Evolutionary conservation across 441 rosid genomes (phyloP).

Genomic region (Raphanus hybrid): DNA sequence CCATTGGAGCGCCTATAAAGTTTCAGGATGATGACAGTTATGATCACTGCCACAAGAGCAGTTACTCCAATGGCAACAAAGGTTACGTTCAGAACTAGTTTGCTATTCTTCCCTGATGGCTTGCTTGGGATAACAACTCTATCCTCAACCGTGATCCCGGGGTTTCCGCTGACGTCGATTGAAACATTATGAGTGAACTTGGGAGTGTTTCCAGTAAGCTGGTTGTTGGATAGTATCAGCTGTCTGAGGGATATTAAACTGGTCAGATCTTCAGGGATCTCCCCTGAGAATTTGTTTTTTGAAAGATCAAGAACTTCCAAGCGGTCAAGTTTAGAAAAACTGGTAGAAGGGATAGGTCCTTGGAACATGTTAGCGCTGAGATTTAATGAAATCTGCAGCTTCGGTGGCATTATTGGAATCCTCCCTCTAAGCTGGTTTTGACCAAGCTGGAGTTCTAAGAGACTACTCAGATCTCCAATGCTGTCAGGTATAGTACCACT

Average conservation of each 20-base stretch:
- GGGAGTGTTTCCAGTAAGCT: slow-evolving; percentile 56
- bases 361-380: slow-evolving; percentile 63
- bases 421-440: slow-evolving; percentile 58
- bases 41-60: slow-evolving; percentile 43
- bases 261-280: slow-evolving; percentile 48
- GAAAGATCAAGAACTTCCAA: slow-evolving; percentile 84
- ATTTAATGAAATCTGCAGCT: slow-evolving; percentile 72
- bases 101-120: slow-evolving; percentile 22
- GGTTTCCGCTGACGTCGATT: slow-evolving; percentile 48
- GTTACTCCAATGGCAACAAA: slow-evolving; percentile 47
- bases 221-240: slow-evolving; percentile 66
- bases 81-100: slow-evolving; percentile 42
- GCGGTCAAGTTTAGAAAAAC: slow-evolving; percentile 39
- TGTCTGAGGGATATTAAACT: slow-evolving; percentile 47
- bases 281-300: slow-evolving; percentile 59
- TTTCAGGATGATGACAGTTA: slow-evolving; percentile 38
- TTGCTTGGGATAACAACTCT: not conserved
- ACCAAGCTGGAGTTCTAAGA: slow-evolving; percentile 77
- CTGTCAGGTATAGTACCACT: slow-evolving; percentile 59
- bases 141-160: slow-evolving; percentile 23
- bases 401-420: slow-evolving; percentile 61
- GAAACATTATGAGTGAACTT: slow-evolving; percentile 39
- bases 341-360: slow-evolving; percentile 53
- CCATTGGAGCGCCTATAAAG: slow-evolving; percentile 53
- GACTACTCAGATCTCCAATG: slow-evolving; percentile 39